Percentiles rank a stretch among this genome's conserved stretches.
These are phyloP conservation scores for Rhizoclosmatium globosum DNA, from an alignment of 192 early-diverging fungal genomes.

Conservation along the genomic window DNA sequence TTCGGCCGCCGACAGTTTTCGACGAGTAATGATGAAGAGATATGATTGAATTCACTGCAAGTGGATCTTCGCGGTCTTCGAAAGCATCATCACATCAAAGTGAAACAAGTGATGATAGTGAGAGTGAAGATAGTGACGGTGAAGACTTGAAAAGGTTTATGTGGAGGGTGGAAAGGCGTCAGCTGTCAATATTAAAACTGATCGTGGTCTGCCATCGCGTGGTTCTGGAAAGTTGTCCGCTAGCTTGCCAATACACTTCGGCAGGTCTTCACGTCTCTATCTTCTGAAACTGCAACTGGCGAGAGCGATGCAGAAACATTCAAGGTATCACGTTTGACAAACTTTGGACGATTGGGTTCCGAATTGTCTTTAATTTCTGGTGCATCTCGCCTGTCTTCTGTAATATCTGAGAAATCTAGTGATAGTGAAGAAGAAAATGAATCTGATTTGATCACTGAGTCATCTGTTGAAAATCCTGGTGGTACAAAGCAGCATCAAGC, in stretches of 20 bases:
- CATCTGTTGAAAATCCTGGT: background rate
- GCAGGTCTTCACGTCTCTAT: too few species aligned
- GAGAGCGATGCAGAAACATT: conserved; percentile 9
- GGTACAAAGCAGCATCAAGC: conserved; percentile 39
- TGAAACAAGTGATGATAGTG: conserved; percentile 24
- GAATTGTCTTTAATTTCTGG: background rate
- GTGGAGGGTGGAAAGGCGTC: background rate
- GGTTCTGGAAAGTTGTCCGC: background rate
- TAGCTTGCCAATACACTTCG: conserved; percentile 4
- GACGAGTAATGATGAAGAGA: conserved; percentile 7
- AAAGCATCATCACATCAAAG: background rate
- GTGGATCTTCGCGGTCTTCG: background rate
- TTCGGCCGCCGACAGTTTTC: background rate
- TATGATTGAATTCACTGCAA: background rate
- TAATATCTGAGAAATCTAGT: too few species aligned
- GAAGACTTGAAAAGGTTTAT: conserved; percentile 26
- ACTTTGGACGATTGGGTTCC: background rate
- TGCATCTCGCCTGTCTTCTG: background rate
- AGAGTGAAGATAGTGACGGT: conserved; percentile 23
- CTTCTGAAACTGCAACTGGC: background rate
- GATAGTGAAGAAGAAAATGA: background rate
- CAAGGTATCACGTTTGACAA: conserved; percentile 1
- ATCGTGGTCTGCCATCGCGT: background rate
- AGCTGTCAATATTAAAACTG: background rate
- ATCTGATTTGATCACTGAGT: conserved; percentile 6